phyloP scores from a whole-genome alignment of 176 grass and related monocot genomes.

The Aegilops bicornis region DNA sequence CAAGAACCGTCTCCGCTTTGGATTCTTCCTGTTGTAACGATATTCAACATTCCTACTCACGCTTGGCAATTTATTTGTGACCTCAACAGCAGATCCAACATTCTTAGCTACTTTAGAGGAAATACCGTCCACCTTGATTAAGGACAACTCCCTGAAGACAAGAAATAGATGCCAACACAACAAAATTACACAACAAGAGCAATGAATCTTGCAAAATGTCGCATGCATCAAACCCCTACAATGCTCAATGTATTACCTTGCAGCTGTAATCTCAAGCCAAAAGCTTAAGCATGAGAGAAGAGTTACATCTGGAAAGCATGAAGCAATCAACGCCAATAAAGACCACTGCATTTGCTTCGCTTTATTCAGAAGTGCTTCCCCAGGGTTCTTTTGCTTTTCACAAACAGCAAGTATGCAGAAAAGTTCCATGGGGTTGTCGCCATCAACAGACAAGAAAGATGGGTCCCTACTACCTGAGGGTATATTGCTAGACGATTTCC shows the following conservation, averaged over 20 bases:
- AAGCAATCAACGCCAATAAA: slow-evolving; percentile 84
- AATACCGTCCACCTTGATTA: slow-evolving; percentile 65
- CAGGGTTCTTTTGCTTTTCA: slow-evolving; percentile 90
- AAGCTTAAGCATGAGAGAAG: slow-evolving; percentile 71
- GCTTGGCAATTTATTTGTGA: slow-evolving; percentile 74
- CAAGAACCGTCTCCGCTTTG: slow-evolving; percentile 72
- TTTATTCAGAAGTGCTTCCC: slow-evolving; percentile 76
- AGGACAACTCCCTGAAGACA: slow-evolving; percentile 67
- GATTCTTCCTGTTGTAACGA: slow-evolving; percentile 81
- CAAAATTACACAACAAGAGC: slow-evolving; percentile 34
- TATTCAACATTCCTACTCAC: slow-evolving; percentile 57
- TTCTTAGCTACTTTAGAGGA: slow-evolving; percentile 64
- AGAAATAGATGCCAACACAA: slow-evolving; percentile 26
- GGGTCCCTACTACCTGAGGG: slow-evolving; percentile 49
- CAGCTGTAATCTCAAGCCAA: slow-evolving; percentile 95
- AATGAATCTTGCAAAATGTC: slow-evolving; percentile 38
- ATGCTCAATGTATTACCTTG: slow-evolving; percentile 52
- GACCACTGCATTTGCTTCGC: slow-evolving; percentile 88
- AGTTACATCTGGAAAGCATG: slow-evolving; percentile 85
- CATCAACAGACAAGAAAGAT: slow-evolving; percentile 41
- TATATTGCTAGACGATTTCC: slow-evolving; percentile 55
- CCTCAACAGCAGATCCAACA: slow-evolving; percentile 81
- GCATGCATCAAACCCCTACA: not conserved
- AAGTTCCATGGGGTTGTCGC: slow-evolving; percentile 66
- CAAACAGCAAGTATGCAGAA: slow-evolving; percentile 72